Evolutionary conservation across 1,139 yeast species (phyloP), one percentile per base, ranked within the genome.

Genomic region (Yamadazyma dushanensis): DNA sequence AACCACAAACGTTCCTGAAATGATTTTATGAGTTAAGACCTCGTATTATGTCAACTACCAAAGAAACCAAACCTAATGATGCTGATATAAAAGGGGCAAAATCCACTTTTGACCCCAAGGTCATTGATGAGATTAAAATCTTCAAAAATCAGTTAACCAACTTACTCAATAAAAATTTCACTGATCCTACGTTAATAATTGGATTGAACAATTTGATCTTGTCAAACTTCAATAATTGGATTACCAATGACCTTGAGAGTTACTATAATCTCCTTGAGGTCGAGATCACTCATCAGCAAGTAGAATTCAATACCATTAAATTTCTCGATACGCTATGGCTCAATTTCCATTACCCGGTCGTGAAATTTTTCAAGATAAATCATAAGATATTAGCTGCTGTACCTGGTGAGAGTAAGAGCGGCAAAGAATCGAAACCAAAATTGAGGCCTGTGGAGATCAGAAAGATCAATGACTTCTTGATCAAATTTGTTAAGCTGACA

Each of bases 281-380:
- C 8, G 45, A 46, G 16, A 40, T 47, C 7, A 26, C 34, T 11
- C 25, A 36, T 24, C 15, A 19, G n/a, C 59, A 52, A 7, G 34
- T 46, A 2, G 57, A 54, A 8, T 66, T 67, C 41, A 49, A 47
- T 55, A 65, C 71, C 22, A 57, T 63, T 19, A 52, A 53, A 15
- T 56, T 51, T 16, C 56, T 81, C 16, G 82, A 78, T 32, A 47
- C 55, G 5, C 53, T 79, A 15, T 83, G 89, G 89, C 52, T 65
- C 17, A 76, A 77, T 11, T 71, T 82, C 48, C 83, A 80, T 47
- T 79, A 80, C 46, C 87, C 87, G 1, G 70, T 78, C 1, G 68
- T 81, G 41, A 80, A 79, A 45, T 72, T 70, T 51, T 80, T 66
- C 45, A 75, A 71, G 45, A 45, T 51, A 8, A 70, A 62, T 33